Base-by-base conservation (phyloP, 2,329 filamentous ascomycete species). In the Myriosclerotinia scirpicola region DNA sequence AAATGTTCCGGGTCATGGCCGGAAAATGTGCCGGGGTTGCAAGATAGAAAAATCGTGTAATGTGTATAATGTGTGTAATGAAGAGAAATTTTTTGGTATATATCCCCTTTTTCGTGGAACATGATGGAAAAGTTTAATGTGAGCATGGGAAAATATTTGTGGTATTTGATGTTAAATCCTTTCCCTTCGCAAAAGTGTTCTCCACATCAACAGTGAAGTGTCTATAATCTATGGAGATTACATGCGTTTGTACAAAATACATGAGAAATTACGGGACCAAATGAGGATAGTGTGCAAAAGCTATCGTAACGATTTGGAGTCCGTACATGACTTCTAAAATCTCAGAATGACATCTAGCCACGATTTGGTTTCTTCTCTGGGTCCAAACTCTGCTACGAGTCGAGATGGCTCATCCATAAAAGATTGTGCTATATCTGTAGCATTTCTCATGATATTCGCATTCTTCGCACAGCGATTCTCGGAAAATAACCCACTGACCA, bases 371-470 rank as follows among this genome's bases (percentile, higher is more conserved):
- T 46, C 46, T 20, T 65, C 38, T 61, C 64, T 42, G 5, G 64
- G 44, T 1, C 54, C 54, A n/a, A 53, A 65, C 36, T 65, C 64
- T 22, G 64, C 64, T 15, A 65, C 38, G 6, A 65, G 54, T 30
- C 54, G 64, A 15, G 64, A 65, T 4, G 64, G 64, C 26, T 65
- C 64, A 22, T 65, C 64, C 36, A 61, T 22, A 15, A 65, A 14
- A 26, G 17, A 46, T 44, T 65, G 54, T 8, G 36, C 26, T 6
- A 53, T 59, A 3, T 40, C 54, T 12, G 54, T 42, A n/a, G 34
- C n/a, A 26, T 46, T 53, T 15, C 38, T 34, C 5, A 40, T 3
- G 1, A 22, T 36, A 2, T 44, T 15, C 14, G 17, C 17, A 7
- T 56, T 26, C 2, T 11, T 54, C 20, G 54, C 22, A 12, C 64